phyloP scores from a whole-genome alignment of 2,329 filamentous ascomycete species.

The Hypoxylon sp. region DNA sequence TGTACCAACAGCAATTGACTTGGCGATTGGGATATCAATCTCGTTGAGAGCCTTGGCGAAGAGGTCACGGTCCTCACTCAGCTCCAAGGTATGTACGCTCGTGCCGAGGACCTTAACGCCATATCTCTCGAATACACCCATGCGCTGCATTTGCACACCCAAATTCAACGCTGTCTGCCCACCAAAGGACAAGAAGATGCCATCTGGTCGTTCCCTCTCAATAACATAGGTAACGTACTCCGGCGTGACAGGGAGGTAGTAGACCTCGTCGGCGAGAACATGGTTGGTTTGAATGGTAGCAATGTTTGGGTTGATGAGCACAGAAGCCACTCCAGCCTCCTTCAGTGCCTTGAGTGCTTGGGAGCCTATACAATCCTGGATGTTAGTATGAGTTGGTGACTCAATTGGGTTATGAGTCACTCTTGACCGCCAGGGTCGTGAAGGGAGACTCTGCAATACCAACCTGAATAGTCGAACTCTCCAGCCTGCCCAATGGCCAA shows the following conservation, averaged over 20 bases:
- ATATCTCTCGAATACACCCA: slow-evolving; percentile 95
- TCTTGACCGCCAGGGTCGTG: slow-evolving; percentile 41
- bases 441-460: slow-evolving; percentile 55
- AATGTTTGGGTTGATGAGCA: slow-evolving; percentile 98
- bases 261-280: slow-evolving; percentile 95
- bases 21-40: slow-evolving; percentile 97
- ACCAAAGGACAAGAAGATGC: slow-evolving; percentile 97
- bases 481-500: slow-evolving; percentile 97
- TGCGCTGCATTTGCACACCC: slow-evolving; percentile 96
- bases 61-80: slow-evolving; percentile 94
- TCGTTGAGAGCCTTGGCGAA: slow-evolving; percentile 96
- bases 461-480: slow-evolving; percentile 99
- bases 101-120: slow-evolving; percentile 96
- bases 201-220: slow-evolving; percentile 94
- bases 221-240: slow-evolving; percentile 99
- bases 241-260: slow-evolving; percentile 96
- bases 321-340: slow-evolving; percentile 90
- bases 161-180: slow-evolving; percentile 97
- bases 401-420: slow-evolving; percentile 43
- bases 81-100: slow-evolving; percentile 92
- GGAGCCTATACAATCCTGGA: slow-evolving; percentile 72
- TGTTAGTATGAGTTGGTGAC: slow-evolving; percentile 44
- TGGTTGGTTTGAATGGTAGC: slow-evolving; percentile 98
- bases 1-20: slow-evolving; percentile 92
- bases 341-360: slow-evolving; percentile 98